Evolutionary conservation across 306 rosid species (phyloP), one percentile per base, ranked within the genome.

Genomic region (Nissolia schottii): DNA sequence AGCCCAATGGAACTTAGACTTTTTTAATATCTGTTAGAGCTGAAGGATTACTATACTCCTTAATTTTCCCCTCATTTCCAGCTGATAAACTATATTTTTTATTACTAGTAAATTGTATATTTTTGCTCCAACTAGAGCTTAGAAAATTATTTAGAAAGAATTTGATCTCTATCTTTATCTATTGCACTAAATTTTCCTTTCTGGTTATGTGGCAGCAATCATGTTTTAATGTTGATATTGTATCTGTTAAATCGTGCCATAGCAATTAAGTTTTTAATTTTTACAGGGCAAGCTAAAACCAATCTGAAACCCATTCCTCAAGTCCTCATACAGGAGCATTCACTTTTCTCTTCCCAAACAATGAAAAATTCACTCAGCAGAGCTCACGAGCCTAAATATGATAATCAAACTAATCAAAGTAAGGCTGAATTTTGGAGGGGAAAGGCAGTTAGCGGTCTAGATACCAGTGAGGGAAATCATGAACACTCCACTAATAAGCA

Each of bases 271-370:
- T n/a, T 67, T 50, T 51, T 77, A 2, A 80, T 71, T 49, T 60
- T 81, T 75, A 51, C 91, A 91, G 97, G 92, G 81, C 81, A 76
- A 77, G 72, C 75, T 49, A 87, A 82, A 81, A 79, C 83, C 83
- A 78, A 53, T 56, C 29, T 32, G 23, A 83, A 78, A 48, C 22
- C 81, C 63, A 31, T 74, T 79, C 70, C 89, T 67, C 83, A 81
- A 50, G 80, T 74, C 62, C 75, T 78, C 76, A 84, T 78, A 62
- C 84, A 77, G n/a, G 93, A 87, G 20, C 84, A 81, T 19, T 85
- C 84, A 32, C 59, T 70, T 65, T 34, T 60, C 25, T 77, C 88
- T 35, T 61, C 87, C 69, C 86, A 83, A 73, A 70, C 85, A 57
- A 60, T 63, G 67, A 91, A 85, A 74, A 77, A 68, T 72, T 88